Evolutionary conservation across 2,329 filamentous ascomycete genomes (phyloP).

Genomic region (Arthrobotrys conoides): DNA sequence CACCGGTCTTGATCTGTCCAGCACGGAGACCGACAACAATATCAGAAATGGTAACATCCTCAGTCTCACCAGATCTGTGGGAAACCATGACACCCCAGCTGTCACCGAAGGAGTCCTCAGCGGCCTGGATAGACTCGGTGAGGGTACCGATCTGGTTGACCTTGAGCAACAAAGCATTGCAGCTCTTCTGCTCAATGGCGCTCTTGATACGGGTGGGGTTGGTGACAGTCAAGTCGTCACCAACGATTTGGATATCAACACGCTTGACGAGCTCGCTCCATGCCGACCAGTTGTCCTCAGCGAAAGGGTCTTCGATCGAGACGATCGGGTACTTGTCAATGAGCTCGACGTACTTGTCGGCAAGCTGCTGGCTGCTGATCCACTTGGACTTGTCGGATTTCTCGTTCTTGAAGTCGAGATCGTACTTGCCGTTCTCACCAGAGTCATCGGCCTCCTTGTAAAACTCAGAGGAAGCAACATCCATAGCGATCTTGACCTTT

Average conservation of each 20-base stretch:
- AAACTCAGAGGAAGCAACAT: slow-evolving; percentile 99
- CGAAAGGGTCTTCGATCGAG: slow-evolving; percentile 98
- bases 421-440: slow-evolving; percentile 86
- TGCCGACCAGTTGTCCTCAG: slow-evolving; percentile 99
- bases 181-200: slow-evolving; percentile 98
- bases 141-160: slow-evolving; percentile 99
- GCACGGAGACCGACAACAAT: slow-evolving; percentile 96
- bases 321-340: slow-evolving; percentile 97
- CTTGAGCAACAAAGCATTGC: slow-evolving; percentile 98
- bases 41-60: slow-evolving; percentile 99
- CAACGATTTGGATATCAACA: slow-evolving; percentile 95
- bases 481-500: slow-evolving; percentile 98
- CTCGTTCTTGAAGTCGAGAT: slow-evolving; percentile 99
- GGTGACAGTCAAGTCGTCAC: slow-evolving; percentile 98
- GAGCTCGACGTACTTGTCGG: slow-evolving; percentile 88
- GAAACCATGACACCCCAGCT: slow-evolving; percentile 99
- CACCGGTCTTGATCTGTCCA: slow-evolving; percentile 99
- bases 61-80: slow-evolving; percentile 98
- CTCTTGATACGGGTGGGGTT: slow-evolving; percentile 99
- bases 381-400: slow-evolving; percentile 96
- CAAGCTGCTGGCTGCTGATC: slow-evolving; percentile 98
- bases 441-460: slow-evolving; percentile 85
- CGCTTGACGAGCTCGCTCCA: slow-evolving; percentile 99
- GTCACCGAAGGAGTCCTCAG: slow-evolving; percentile 96
- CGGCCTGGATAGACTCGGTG: slow-evolving; percentile 98